Conservation (phyloP, 2,329 filamentous ascomycete genomes). For the Fusarium duplospermum region DNA sequence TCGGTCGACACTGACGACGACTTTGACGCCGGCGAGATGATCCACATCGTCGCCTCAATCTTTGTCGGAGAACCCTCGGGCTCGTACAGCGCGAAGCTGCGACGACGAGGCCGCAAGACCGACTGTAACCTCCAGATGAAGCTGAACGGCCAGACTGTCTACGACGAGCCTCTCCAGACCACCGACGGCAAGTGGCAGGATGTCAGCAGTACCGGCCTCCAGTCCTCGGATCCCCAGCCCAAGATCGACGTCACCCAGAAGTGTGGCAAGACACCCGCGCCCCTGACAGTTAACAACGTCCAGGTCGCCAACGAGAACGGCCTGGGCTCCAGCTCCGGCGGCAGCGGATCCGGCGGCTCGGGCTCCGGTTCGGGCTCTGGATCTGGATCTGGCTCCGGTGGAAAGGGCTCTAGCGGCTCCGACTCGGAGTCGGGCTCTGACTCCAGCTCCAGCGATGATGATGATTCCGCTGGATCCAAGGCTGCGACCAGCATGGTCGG, state of each 20-base stretch:
- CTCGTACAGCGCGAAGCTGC: slow-evolving; percentile 23
- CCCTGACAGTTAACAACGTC: slow-evolving; percentile 25
- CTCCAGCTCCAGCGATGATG: slow-evolving; percentile 2
- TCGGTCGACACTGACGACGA: slow-evolving; percentile 12
- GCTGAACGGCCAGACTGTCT: slow-evolving; percentile 24
- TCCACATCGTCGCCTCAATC: slow-evolving; percentile 30
- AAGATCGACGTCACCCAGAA: slow-evolving; percentile 28
- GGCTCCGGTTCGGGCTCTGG: slow-evolving; percentile 25
- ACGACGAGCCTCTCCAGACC: slow-evolving; percentile 22
- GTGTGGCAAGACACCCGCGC: slow-evolving; percentile 21
- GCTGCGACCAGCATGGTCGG: slow-evolving; percentile 11
- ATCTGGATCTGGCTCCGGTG: slow-evolving; percentile 2
- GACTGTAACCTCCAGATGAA: slow-evolving; percentile 27
- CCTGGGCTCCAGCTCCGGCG: slow-evolving; percentile 21
- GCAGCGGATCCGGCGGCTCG: slow-evolving; percentile 1
- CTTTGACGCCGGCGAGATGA: slow-evolving; percentile 15
- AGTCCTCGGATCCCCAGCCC: slow-evolving; percentile 21
- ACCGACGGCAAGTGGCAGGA: slow-evolving; percentile 31
- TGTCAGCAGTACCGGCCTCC: slow-evolving; percentile 23
- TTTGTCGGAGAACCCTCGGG: slow-evolving; percentile 20
- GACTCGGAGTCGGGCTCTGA: slow-evolving; percentile 8
- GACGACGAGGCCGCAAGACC: slow-evolving; percentile 19
- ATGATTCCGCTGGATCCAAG: slow-evolving; percentile 13
- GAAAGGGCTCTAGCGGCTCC: not conserved
- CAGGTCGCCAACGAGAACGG: slow-evolving; percentile 24